These are phyloP conservation scores for Citrus cavaleriei DNA, from an alignment of 345 rosid species.

Conservation along the genomic window DNA sequence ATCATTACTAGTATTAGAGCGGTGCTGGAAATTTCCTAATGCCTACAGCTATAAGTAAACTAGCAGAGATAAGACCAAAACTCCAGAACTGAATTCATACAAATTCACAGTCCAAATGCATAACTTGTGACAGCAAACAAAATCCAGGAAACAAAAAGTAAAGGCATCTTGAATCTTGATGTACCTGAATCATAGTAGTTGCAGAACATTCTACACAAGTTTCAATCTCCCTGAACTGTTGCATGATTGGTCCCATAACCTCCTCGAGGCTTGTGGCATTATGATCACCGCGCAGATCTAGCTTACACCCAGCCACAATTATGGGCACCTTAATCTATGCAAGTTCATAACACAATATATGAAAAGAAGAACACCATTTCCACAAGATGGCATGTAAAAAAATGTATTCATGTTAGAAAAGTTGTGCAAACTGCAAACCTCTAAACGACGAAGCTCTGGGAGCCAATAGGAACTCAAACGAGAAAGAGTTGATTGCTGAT, in stretches of 20 bases:
- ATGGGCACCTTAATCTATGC: conserved; percentile 68
- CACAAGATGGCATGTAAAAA: background rate
- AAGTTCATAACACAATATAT: background rate
- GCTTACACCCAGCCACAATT: conserved; percentile 85
- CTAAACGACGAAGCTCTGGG: conserved; percentile 67
- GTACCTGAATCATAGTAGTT: conserved; percentile 67
- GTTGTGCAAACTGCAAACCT: conserved; percentile 31
- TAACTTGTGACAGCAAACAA: conserved; percentile 3
- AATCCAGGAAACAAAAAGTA: background rate
- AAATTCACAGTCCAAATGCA: background rate
- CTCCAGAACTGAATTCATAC: background rate
- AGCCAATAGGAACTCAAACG: conserved; percentile 70
- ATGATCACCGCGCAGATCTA: conserved; percentile 67
- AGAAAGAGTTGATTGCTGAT: conserved; percentile 56
- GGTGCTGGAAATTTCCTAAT: background rate
- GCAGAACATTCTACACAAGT: conserved; percentile 88
- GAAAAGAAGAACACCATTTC: background rate
- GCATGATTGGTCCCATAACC: conserved; percentile 80
- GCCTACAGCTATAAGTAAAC: background rate
- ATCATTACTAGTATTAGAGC: background rate
- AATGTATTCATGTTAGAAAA: background rate
- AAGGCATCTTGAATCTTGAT: background rate
- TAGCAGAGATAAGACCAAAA: background rate
- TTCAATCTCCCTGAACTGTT: conserved; percentile 72
- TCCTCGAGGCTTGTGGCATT: conserved; percentile 53